Conservation (phyloP, 2,329 filamentous ascomycete genomes). For the Chlorencoelia australis region DNA sequence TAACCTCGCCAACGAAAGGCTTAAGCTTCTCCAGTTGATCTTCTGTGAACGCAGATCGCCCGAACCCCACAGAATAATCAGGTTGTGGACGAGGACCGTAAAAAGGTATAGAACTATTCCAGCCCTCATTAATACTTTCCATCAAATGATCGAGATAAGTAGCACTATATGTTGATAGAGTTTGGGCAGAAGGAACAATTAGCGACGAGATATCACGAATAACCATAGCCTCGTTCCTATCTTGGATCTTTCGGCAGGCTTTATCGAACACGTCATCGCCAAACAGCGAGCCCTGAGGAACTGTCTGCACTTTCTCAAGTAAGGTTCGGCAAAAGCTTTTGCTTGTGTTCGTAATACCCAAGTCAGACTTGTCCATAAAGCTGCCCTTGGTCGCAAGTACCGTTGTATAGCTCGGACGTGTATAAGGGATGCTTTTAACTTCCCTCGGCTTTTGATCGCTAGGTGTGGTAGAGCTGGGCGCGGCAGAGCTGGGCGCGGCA, state of each 20-base stretch:
- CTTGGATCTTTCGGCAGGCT: conserved; percentile 26
- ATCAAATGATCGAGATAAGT: conserved; percentile 26
- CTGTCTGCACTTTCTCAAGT: neutral
- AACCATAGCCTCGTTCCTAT: conserved; percentile 29
- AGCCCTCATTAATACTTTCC: conserved; percentile 34
- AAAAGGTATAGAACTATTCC: conserved; percentile 32
- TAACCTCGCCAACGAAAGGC: conserved; percentile 16
- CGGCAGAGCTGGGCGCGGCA: conserved; percentile 15
- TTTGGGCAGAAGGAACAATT: conserved; percentile 23
- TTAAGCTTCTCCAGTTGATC: conserved; percentile 20
- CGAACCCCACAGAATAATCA: conserved; percentile 35
- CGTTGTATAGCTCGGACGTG: conserved; percentile 29
- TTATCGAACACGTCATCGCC: conserved; percentile 28
- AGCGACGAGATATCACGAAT: conserved; percentile 24
- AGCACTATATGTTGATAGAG: conserved; percentile 1
- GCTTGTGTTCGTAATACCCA: conserved; percentile 26
- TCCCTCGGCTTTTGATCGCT: too few species aligned
- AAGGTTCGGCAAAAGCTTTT: conserved; percentile 19
- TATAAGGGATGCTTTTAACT: conserved; percentile 30
- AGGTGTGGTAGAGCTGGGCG: too few species aligned
- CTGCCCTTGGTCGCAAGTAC: too few species aligned
- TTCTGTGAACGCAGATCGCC: conserved; percentile 9
- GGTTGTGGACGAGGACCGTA: conserved; percentile 30
- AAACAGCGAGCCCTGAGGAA: neutral
- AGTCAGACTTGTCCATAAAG: conserved; percentile 29